Conservation (phyloP, 306 rosid genomes). For the Glycine latifolia region DNA sequence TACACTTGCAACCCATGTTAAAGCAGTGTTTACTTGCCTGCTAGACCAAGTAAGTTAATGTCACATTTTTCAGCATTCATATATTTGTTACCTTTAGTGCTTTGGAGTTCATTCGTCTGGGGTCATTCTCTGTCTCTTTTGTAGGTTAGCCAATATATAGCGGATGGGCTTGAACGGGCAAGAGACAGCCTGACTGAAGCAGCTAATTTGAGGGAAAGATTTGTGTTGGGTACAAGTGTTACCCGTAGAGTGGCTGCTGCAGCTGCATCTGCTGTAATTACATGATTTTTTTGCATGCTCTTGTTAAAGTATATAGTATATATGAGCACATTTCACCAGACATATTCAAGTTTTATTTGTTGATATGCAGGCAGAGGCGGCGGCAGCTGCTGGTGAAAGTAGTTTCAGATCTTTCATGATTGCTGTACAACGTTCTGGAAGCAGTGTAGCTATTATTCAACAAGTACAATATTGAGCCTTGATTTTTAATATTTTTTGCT, state of each 20-base stretch:
- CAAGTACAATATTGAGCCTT: conserved; percentile 69
- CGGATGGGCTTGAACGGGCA: conserved; percentile 97
- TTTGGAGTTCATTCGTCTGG: conserved; percentile 27
- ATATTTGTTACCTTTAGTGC: conserved; percentile 42
- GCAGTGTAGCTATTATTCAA: conserved; percentile 98
- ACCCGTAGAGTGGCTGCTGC: conserved; percentile 99
- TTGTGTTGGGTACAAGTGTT: conserved; percentile 75
- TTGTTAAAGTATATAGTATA: conserved; percentile 34
- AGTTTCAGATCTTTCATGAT: conserved; percentile 99
- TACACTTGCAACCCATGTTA: conserved; percentile 83
- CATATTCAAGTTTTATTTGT: conserved; percentile 45
- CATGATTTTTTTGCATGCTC: conserved; percentile 31
- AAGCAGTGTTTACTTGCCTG: conserved; percentile 89
- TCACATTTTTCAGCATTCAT: conserved; percentile 32
- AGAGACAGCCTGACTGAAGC: conserved; percentile 95
- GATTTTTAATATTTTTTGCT: conserved; percentile 31
- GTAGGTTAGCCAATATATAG: conserved; percentile 94
- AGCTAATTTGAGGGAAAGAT: conserved; percentile 94
- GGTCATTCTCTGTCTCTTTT: not conserved
- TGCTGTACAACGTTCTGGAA: conserved; percentile 98
- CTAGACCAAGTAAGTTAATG: conserved; percentile 91
- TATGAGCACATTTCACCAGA: conserved; percentile 41
- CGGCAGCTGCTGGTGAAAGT: conserved; percentile 99
- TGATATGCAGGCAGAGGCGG: conserved; percentile 93
- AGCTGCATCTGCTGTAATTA: conserved; percentile 93